Percentiles rank a stretch among this genome's conserved stretches.
Evolutionary conservation across 257 asterid species (phyloP).

Genomic region (Parsonsia alboflavescens): DNA sequence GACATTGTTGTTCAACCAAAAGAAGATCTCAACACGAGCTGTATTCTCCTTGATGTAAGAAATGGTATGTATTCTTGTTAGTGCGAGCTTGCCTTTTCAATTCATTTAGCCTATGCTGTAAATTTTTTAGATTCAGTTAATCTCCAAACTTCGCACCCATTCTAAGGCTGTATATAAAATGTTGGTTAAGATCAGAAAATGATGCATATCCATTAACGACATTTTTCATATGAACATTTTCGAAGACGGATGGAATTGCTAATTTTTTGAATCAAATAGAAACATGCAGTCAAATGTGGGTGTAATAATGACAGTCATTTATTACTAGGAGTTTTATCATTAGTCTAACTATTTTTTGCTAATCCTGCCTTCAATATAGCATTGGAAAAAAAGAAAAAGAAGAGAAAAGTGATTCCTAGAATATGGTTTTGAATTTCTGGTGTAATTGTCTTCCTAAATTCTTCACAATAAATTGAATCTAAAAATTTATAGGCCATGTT

Average conservation of each 20-base stretch:
- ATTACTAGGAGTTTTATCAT: too few relatives aligned
- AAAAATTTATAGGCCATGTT: too few relatives aligned
- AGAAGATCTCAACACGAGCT: conserved; percentile 24
- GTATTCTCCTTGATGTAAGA: conserved; percentile 83
- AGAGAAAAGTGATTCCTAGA: too few relatives aligned
- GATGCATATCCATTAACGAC: not conserved
- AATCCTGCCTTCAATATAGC: too few relatives aligned
- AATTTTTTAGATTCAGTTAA: not conserved
- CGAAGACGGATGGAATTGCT: not conserved
- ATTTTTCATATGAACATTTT: not conserved
- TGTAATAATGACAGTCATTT: not conserved
- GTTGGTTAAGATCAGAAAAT: not conserved
- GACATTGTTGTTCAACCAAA: conserved; percentile 27
- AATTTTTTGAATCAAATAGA: not conserved
- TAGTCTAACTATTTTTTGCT: too few relatives aligned
- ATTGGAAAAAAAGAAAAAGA: too few relatives aligned
- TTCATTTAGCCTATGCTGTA: not conserved
- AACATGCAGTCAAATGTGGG: not conserved
- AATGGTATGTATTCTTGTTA: conserved; percentile 48
- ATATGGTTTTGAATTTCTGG: too few relatives aligned
- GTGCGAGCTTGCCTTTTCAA: not conserved
- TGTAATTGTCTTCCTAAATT: too few relatives aligned
- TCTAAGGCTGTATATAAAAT: not conserved
- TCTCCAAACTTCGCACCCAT: not conserved
- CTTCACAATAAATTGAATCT: too few relatives aligned